A percentile compares a stretch with the other conserved stretches of the same genome.
phyloP scores from a whole-genome alignment of 140 eudicot species.

The Ambrosia hybrid region DNA sequence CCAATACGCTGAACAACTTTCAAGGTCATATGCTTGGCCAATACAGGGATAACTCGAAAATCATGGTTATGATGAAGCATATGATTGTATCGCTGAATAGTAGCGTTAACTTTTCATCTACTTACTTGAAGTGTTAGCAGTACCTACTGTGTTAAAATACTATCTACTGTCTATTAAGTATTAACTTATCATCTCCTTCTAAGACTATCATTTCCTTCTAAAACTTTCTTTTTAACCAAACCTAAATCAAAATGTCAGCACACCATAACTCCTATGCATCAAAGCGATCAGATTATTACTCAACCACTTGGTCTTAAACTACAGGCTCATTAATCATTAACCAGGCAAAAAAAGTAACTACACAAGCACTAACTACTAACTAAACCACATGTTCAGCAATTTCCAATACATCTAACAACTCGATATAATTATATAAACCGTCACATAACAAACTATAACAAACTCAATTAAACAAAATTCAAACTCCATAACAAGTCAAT shows the following conservation, averaged over 20 bases:
- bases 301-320: not conserved
- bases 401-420: not conserved
- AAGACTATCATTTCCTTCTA: not conserved
- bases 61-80: too few relatives aligned
- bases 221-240: not conserved
- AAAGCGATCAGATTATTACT: conserved; percentile 1
- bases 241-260: not conserved
- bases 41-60: too few relatives aligned
- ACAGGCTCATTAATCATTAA: conserved; percentile 2
- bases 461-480: not conserved
- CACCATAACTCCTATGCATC: conserved; percentile 7
- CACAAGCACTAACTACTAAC: too few relatives aligned
- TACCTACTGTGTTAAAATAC: conserved; percentile 6
- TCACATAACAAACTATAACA: not conserved
- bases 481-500: not conserved
- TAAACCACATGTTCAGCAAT: conserved; percentile 10
- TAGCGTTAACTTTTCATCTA: not conserved
- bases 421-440: not conserved
- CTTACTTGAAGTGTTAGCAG: conserved; percentile 1
- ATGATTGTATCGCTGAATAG: too few relatives aligned
- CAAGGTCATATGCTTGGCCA: too few relatives aligned
- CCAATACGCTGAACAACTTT: too few relatives aligned
- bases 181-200: not conserved
- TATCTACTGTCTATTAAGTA: not conserved
- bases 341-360: not conserved